A percentile compares a stretch with the other conserved stretches of the same genome.
phyloP scores from a whole-genome alignment of 345 rosid genomes.

The Eucalyptus shirleyi region DNA sequence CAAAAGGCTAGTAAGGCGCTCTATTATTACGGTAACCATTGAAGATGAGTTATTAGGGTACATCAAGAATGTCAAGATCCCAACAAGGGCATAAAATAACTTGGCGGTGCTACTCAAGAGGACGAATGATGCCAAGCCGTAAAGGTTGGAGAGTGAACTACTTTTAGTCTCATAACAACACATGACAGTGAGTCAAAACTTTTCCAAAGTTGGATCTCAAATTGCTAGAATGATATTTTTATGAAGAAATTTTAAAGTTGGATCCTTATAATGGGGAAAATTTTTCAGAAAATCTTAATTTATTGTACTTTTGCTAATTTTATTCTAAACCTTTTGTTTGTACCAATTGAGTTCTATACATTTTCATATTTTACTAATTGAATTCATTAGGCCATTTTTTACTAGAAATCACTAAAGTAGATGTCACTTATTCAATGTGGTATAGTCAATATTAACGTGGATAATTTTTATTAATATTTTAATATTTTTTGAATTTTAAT shows the following conservation, averaged over 20 bases:
- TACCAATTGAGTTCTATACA: too few species aligned
- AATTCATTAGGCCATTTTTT: too few species aligned
- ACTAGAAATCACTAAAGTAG: background rate
- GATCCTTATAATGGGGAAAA: background rate
- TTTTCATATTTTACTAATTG: too few species aligned
- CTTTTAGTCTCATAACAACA: background rate
- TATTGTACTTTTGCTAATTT: too few species aligned
- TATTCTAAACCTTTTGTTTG: background rate
- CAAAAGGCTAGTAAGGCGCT: background rate
- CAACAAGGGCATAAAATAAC: background rate
- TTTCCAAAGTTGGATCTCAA: background rate
- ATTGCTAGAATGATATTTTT: background rate
- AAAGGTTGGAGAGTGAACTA: background rate
- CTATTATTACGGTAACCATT: background rate
- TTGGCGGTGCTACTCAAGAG: background rate
- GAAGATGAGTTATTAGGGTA: background rate
- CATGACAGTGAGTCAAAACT: background rate
- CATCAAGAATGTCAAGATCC: background rate
- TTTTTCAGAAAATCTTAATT: background rate
- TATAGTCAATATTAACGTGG: too few species aligned
- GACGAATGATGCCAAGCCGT: background rate
- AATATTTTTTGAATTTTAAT: too few species aligned
- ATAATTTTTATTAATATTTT: too few species aligned
- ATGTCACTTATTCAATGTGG: too few species aligned
- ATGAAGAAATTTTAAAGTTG: too few species aligned